Conservation (phyloP, 73 alveolate genomes). For the Tetrahymena borealis region DNA sequence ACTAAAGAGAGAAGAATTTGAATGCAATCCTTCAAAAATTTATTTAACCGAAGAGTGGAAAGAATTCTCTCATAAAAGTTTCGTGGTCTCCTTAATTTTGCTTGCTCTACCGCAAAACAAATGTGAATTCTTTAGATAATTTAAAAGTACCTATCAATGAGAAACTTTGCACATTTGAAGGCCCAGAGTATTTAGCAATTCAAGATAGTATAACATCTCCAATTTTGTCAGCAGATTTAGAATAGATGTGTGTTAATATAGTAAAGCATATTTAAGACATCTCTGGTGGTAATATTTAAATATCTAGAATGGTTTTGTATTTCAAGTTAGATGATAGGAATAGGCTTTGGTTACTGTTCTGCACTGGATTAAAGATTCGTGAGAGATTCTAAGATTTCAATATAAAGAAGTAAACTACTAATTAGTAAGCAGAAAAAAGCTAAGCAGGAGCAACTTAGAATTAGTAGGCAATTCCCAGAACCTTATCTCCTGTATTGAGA, state of each 20-base stretch:
- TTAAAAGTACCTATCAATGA: slow-evolving; percentile 60
- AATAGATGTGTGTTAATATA: slow-evolving; percentile 62
- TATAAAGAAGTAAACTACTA: background rate
- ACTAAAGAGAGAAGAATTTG: slow-evolving; percentile 62
- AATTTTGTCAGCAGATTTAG: slow-evolving; percentile 64
- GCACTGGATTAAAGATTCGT: slow-evolving; percentile 61
- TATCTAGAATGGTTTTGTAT: slow-evolving; percentile 70
- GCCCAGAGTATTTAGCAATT: slow-evolving; percentile 67
- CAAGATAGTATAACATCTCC: slow-evolving; percentile 77
- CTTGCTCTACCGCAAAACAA: slow-evolving; percentile 66
- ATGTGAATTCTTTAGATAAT: slow-evolving; percentile 49
- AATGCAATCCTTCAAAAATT: slow-evolving; percentile 68
- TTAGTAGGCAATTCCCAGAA: background rate
- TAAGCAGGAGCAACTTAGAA: background rate
- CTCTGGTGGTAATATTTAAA: slow-evolving; percentile 66
- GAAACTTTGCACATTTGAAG: slow-evolving; percentile 71
- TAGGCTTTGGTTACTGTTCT: slow-evolving; percentile 65
- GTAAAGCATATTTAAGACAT: slow-evolving; percentile 70
- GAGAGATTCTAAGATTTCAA: slow-evolving; percentile 6
- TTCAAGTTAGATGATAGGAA: slow-evolving; percentile 73
- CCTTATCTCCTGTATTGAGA: background rate
- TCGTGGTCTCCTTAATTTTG: slow-evolving; percentile 78
- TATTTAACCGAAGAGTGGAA: slow-evolving; percentile 62
- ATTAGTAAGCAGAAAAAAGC: background rate
- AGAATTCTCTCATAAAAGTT: slow-evolving; percentile 68